These are phyloP conservation scores for Dendrocalamus latiflorus DNA, from an alignment of 202 grass and related monocot genomes.

Conservation along the genomic window DNA sequence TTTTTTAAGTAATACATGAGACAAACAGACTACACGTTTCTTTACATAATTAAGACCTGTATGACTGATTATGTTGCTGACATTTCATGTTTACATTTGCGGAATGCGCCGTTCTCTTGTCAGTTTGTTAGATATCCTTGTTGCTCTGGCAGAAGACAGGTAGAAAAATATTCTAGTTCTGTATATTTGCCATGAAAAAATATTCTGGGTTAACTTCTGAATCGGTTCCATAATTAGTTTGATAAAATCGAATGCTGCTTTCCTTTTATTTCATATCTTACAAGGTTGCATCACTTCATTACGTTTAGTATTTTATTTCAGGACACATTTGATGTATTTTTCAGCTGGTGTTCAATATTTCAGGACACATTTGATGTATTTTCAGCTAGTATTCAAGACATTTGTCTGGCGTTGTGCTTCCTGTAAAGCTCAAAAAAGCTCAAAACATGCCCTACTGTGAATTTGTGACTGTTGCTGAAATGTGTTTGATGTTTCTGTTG, in stretches of 20 bases:
- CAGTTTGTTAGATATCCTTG: not conserved
- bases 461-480: not conserved
- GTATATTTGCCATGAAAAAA: not conserved
- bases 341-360: too few species aligned
- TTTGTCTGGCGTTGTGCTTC: not conserved
- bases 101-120: not conserved
- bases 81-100: conserved; percentile 14
- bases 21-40: conserved; percentile 16
- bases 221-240: not conserved
- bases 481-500: not conserved
- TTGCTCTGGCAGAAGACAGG: not conserved
- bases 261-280: not conserved
- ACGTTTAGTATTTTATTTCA: not conserved
- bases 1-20: not conserved
- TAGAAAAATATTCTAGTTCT: not conserved
- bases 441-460: not conserved
- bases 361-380: too few species aligned
- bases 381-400: too few species aligned
- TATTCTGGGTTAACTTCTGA: not conserved
- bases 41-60: conserved; percentile 23
- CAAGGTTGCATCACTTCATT: not conserved
- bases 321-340: not conserved
- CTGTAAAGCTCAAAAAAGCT: not conserved
- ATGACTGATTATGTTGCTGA: conserved; percentile 16
- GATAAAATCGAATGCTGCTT: not conserved